Base-by-base conservation (phyloP, 2,329 filamentous ascomycete genomes). In the Neurospora crassa region DNA sequence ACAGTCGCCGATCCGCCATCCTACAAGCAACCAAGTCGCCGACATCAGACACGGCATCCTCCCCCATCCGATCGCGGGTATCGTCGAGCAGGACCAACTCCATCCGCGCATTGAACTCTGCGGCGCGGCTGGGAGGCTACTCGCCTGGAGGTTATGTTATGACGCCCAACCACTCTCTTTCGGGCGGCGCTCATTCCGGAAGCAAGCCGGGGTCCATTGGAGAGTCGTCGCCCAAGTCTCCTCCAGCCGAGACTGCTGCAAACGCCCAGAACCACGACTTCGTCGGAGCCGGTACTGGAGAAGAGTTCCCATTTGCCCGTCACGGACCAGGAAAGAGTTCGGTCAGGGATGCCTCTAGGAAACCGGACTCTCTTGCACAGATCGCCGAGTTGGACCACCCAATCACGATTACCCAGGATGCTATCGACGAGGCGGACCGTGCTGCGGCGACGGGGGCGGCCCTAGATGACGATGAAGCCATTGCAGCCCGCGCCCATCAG, bases 101-200 rank as follows among this genome's bases (percentile, higher is more conserved):
- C n/a, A 91, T 92, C 72, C 84, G 92, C 69, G 90, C 91, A 70
- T 86, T 89, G 43, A 92, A 92, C 78, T 88, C 81, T 73, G 84
- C 87, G 41, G 90, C 91, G 14, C 85, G 91, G 68, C 86, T 88
- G 78, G 90, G 90, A 40, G 90, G 90, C 40, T 92, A 92, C 80
- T 92, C 90, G 34, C 90, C 90, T 1, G 87, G 83, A 45, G 90
- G 85, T 24, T 92, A 88, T 79, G 82, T 92, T 73, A 89, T 91
- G 81, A 92, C 90, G 59, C 90, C 91, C 0, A 86, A 83, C 63
- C 85, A 88, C 43, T 91, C 90, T 3, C 79, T 91, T 41, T 80
- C 86, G 18, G 88, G 87, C 4, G 84, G 70, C 4, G 74, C 76
- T 43, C 84, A 86, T 70, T 87, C 87, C n/a, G 84, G 82, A 40